Percentiles rank a stretch among this genome's conserved stretches.
phyloP scores from a whole-genome alignment of 257 asterid species.

The Solanum microdontum region DNA sequence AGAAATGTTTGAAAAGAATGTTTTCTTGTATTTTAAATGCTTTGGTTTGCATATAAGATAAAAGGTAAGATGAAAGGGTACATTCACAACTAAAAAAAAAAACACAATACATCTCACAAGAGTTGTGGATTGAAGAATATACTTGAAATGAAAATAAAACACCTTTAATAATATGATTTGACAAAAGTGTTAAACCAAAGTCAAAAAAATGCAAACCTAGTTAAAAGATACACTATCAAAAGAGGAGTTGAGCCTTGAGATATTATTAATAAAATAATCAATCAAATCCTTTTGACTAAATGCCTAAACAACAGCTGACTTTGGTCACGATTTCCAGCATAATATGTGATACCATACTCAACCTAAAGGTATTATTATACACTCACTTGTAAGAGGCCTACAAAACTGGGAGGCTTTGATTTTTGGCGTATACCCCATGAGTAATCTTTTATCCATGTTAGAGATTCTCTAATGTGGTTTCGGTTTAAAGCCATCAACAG shows the following conservation, averaged over 20 bases:
- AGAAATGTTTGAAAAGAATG: too few relatives aligned
- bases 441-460: neutral
- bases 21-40: too few relatives aligned
- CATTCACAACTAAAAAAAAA: neutral
- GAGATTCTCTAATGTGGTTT: constrained; percentile 59
- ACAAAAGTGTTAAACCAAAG: neutral
- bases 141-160: neutral
- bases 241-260: neutral
- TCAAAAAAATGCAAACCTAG: neutral
- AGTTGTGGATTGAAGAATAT: neutral
- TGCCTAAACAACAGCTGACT: neutral
- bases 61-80: neutral
- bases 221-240: neutral
- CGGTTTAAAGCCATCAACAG: constrained; percentile 91
- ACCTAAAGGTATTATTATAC: neutral
- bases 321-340: neutral
- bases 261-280: neutral
- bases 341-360: neutral
- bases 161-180: neutral
- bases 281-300: neutral
- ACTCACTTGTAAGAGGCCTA: neutral
- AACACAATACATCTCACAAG: neutral
- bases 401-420: neutral
- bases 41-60: neutral
- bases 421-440: neutral